Evolutionary conservation across 1,284 basidiomycete genomes (phyloP).

Genomic region (Heterobasidion annosum): DNA sequence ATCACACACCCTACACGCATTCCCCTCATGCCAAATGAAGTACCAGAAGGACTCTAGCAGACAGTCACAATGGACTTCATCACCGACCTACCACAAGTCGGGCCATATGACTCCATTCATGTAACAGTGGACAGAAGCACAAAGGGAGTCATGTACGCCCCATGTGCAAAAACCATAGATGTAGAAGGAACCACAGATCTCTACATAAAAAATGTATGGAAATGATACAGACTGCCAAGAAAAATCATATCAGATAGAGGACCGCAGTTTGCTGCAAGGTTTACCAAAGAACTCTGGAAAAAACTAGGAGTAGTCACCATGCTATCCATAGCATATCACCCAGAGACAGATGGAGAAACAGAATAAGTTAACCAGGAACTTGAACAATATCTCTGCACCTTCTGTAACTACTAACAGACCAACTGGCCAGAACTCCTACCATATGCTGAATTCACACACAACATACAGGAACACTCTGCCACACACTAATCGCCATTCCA

Average conservation of each 20-base stretch:
- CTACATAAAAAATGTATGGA: neutral
- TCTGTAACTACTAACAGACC: constrained; percentile 5
- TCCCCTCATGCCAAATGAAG: neutral
- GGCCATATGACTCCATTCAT: neutral
- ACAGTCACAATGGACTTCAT: neutral
- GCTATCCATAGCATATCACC: constrained; percentile 7
- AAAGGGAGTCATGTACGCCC: neutral
- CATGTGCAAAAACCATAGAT: constrained; percentile 6
- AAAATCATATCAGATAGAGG: neutral
- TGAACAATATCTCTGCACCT: constrained; percentile 3
- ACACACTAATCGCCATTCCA: neutral
- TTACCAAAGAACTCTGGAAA: neutral
- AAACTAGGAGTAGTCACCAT: neutral
- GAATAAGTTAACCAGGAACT: constrained; percentile 9
- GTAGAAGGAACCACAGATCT: neutral
- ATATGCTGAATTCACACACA: constrained; percentile 7
- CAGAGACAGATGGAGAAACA: constrained; percentile 5
- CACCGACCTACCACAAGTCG: neutral
- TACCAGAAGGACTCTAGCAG: neutral
- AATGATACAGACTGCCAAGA: neutral
- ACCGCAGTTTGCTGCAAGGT: neutral
- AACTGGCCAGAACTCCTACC: constrained; percentile 5
- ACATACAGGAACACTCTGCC: neutral
- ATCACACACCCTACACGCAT: neutral
- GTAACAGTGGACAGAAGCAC: neutral